These are phyloP conservation scores for Chytriomyces sp. DNA, from an alignment of 192 early-diverging fungal species.

Conservation along the genomic window DNA sequence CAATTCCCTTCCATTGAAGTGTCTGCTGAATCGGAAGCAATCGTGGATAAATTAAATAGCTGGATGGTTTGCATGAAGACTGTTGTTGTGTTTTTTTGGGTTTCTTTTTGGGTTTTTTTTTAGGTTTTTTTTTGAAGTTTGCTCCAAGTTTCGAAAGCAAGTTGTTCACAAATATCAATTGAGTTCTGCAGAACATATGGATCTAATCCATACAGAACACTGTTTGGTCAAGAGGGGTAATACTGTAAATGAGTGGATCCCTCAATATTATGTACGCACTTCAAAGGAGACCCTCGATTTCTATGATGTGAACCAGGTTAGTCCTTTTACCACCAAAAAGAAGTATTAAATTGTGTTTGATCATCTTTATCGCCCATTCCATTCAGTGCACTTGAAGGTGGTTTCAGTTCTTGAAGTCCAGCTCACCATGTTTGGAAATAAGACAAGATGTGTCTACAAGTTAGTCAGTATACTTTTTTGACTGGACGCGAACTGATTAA, in stretches of 20 bases:
- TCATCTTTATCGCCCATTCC: constrained; percentile 29
- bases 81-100: too few relatives aligned
- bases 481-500: constrained; percentile 41
- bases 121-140: too few relatives aligned
- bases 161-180: constrained; percentile 23
- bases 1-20: constrained; percentile 27
- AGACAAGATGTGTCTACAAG: constrained; percentile 47
- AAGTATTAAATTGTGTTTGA: too few relatives aligned
- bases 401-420: constrained; percentile 37
- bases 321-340: not conserved
- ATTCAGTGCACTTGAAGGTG: constrained; percentile 33
- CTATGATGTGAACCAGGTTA: constrained; percentile 18
- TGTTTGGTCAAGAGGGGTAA: constrained; percentile 23
- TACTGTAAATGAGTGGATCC: constrained; percentile 24
- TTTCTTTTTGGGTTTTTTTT: too few relatives aligned
- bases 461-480: constrained; percentile 19
- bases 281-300: constrained; percentile 16
- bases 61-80: too few relatives aligned
- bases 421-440: constrained; percentile 41
- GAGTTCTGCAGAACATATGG: not conserved
- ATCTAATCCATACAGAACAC: not conserved
- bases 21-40: constrained; percentile 37
- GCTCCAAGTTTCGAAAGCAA: constrained; percentile 27
- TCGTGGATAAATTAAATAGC: constrained; percentile 37
- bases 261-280: constrained; percentile 18